These are phyloP conservation scores for Citeromyces hawaiiensis DNA, from an alignment of 1,139 yeast species.

Conservation along the genomic window DNA sequence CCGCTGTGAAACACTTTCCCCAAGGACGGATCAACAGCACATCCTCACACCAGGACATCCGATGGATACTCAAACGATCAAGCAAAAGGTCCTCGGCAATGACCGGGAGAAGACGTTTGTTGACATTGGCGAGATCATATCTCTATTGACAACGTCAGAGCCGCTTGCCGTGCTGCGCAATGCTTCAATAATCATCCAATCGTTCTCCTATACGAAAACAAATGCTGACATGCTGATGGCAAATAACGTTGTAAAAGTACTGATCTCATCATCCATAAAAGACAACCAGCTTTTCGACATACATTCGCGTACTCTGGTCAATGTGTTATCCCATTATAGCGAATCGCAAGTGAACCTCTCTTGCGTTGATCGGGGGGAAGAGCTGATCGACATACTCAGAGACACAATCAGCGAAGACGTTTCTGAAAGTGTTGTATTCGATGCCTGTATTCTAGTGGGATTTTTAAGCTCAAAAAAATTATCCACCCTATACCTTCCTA, in stretches of 20 bases:
- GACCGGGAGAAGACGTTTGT: constrained; percentile 11
- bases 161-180: constrained; percentile 5
- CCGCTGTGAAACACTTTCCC: too few species aligned
- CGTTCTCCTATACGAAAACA: constrained; percentile 14
- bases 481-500: constrained; percentile 9
- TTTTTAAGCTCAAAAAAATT: constrained; percentile 11
- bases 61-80: constrained; percentile 6
- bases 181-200: constrained; percentile 16
- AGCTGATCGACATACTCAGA: constrained; percentile 7
- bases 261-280: constrained; percentile 12
- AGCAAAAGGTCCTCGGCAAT: constrained; percentile 12
- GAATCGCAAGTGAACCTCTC: constrained; percentile 8
- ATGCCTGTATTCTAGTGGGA: constrained; percentile 15
- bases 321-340: constrained; percentile 12
- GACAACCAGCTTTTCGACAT: constrained; percentile 9
- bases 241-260: constrained; percentile 7
- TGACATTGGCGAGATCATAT: not conserved
- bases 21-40: too few species aligned
- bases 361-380: constrained; percentile 6
- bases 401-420: constrained; percentile 2
- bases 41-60: too few species aligned
- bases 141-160: not conserved
- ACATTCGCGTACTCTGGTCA: constrained; percentile 12
- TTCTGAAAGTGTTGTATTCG: constrained; percentile 8
- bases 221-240: constrained; percentile 9